Evolutionary conservation across 2,329 filamentous ascomycete species (phyloP).

Genomic region (Hymenoscyphus fraxineus): DNA sequence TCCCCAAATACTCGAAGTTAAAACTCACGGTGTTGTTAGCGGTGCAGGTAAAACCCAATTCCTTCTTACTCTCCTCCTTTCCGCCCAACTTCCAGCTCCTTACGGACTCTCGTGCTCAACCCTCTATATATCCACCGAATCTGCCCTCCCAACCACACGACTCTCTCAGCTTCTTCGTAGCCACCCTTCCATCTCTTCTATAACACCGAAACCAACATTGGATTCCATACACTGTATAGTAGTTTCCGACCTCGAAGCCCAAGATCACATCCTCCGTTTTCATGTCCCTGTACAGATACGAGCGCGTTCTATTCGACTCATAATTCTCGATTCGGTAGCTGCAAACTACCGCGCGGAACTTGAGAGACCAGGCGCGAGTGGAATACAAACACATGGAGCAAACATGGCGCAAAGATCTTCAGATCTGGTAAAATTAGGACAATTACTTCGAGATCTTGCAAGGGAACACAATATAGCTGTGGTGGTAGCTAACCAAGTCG

Average conservation of each 20-base stretch:
- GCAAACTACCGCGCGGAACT: conserved; percentile 95
- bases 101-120: conserved; percentile 68
- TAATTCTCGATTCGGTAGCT: conserved; percentile 87
- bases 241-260: conserved; percentile 85
- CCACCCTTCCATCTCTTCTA: conserved; percentile 57
- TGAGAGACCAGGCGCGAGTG: conserved; percentile 50
- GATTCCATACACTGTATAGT: conserved; percentile 75
- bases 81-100: conserved; percentile 75
- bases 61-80: conserved; percentile 77
- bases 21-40: conserved; percentile 38
- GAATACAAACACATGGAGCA: conserved; percentile 33
- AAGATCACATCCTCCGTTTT: conserved; percentile 91
- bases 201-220: conserved; percentile 55
- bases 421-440: conserved; percentile 74
- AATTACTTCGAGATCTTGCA: conserved; percentile 72
- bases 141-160: conserved; percentile 74
- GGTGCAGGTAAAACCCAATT: conserved; percentile 95
- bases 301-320: conserved; percentile 71
- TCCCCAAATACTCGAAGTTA: conserved; percentile 18
- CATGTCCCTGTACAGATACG: conserved; percentile 83
- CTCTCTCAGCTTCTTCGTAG: conserved; percentile 72
- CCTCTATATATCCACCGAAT: conserved; percentile 92
- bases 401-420: conserved; percentile 72
- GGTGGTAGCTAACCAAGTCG: conserved; percentile 93
- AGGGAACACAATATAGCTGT: conserved; percentile 71